Evolutionary conservation across 495 filamentous ascomycete genomes (phyloP).

Genomic region (Xylaria acuta): DNA sequence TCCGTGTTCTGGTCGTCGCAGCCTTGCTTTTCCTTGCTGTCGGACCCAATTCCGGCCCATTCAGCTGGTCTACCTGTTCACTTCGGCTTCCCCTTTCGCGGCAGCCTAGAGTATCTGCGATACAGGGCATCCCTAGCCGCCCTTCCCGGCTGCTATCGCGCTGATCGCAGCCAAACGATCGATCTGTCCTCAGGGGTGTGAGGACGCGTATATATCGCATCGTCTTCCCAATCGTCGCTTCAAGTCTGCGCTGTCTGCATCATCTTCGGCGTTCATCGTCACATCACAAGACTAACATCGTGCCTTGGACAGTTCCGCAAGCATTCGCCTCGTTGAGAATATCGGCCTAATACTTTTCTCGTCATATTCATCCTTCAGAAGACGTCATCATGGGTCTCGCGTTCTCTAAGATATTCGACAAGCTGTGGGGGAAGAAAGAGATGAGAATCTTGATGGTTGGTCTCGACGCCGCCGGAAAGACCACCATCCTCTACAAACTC

Average conservation of each 20-base stretch:
- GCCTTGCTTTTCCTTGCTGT: constrained; percentile 28
- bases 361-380: constrained; percentile 27
- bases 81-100: constrained; percentile 37
- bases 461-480: constrained; percentile 99
- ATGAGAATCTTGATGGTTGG: constrained; percentile 99
- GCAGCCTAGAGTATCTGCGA: constrained; percentile 35
- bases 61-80: constrained; percentile 31
- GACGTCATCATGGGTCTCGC: constrained; percentile 84
- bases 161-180: constrained; percentile 29
- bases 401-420: constrained; percentile 91
- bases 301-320: constrained; percentile 25
- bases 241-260: constrained; percentile 31
- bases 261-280: constrained; percentile 2
- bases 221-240: constrained; percentile 31
- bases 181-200: constrained; percentile 38
- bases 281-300: constrained; percentile 25
- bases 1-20: constrained; percentile 14
- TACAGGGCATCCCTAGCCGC: constrained; percentile 16
- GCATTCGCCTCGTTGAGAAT: constrained; percentile 26
- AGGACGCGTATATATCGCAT: constrained; percentile 35
- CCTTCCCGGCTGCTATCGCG: constrained; percentile 9
- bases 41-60: constrained; percentile 12
- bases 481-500: constrained; percentile 99
- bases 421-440: constrained; percentile 98
- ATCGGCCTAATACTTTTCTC: constrained; percentile 36